Evolutionary conservation across 192 early-diverging fungal genomes (phyloP), one percentile per base, ranked within the genome.

Genomic region (Backusella macrospora): DNA sequence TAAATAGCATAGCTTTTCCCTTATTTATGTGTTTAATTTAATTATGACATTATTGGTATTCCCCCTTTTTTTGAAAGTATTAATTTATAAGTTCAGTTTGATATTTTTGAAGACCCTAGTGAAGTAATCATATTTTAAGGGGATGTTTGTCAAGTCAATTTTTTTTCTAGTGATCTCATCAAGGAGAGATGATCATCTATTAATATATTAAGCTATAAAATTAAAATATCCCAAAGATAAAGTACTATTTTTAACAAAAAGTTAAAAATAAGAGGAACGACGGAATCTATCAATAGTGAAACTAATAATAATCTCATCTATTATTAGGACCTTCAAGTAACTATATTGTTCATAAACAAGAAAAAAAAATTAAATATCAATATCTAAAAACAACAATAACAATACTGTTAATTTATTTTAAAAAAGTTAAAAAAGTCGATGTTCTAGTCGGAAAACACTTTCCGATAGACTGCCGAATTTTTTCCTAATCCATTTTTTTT

Each of bases 251-350:
- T 59, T 59, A 59, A 59, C 52, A 55, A 55, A 49, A 49, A 49
- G 52, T 59, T 59, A 59, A 59, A 59, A 59, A 59, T 59, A 59
- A 59, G 52, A 59, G 52, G n/a, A 59, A 59, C 52, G 52, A 23
- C 26, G 12, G 52, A 49, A 23, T 59, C 52, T 59, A 59, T 59
- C 21, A 23, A 59, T 59, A 59, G 52, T 10, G 52, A 59, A 23
- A 59, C 52, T 59, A 59, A 59, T 59, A 59, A 59, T 59, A 59
- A 59, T 59, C 21, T 5, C 10, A 59, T 5, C 52, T 59, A 59
- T 59, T 59, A 59, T 59, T 59, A 59, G 52, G 52, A 59, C 26
- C 29, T 34, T 34, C 29, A 34, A 34, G 52, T 23, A 23, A 59
- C 26, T 59, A 8, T 59, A 59, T 13, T 23, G 26, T 26, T 59